Evolutionary conservation across 176 grass and related monocot species (phyloP).

Genomic region (Avena eriantha): DNA sequence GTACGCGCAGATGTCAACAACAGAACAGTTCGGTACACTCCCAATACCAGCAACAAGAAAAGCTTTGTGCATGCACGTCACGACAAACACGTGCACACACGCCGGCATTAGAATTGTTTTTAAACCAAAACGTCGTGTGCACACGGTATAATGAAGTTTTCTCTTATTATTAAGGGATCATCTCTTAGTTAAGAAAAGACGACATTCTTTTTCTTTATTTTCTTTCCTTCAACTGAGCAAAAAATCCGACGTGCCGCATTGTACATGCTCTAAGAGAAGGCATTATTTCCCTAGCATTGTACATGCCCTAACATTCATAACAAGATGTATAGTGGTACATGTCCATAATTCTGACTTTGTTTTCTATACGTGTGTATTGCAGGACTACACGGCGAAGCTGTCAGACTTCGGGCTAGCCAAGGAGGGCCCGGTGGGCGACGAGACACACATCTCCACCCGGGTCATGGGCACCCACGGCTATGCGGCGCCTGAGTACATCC

Average conservation of each 20-base stretch:
- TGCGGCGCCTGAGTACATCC: constrained; percentile 89
- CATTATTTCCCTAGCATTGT: too few species aligned
- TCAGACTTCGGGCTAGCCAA: constrained; percentile 93
- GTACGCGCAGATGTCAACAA: background rate
- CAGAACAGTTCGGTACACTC: background rate
- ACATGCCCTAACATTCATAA: background rate
- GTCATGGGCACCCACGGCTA: constrained; percentile 97
- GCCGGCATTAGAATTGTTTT: background rate
- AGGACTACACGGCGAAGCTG: constrained; percentile 97
- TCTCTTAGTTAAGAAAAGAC: too few species aligned
- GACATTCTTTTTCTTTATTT: too few species aligned
- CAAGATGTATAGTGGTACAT: background rate
- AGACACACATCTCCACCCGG: constrained; percentile 65
- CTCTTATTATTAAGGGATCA: too few species aligned
- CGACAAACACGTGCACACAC: background rate
- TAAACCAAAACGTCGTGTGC: constrained; percentile 12
- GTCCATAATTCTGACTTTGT: background rate
- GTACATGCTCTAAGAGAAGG: too few species aligned
- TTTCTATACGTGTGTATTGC: background rate
- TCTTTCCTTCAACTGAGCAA: too few species aligned
- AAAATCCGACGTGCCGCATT: too few species aligned
- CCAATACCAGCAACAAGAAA: background rate
- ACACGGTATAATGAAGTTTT: background rate
- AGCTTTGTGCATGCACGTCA: background rate
- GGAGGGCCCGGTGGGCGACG: constrained; percentile 78